These are phyloP conservation scores for Murraya koenigii DNA, from an alignment of 345 rosid genomes.

Conservation along the genomic window DNA sequence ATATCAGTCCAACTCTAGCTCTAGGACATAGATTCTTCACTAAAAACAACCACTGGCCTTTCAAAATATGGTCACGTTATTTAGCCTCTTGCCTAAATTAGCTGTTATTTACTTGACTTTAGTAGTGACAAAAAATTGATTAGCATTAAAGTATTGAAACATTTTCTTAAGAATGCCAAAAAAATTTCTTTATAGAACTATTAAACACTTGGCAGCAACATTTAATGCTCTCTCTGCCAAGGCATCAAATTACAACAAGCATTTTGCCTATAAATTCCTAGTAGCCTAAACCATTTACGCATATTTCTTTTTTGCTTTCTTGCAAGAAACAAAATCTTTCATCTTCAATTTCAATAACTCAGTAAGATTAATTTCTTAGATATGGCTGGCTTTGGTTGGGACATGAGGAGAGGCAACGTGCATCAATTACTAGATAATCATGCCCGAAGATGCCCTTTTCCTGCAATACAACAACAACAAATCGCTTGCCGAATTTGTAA, in stretches of 20 bases:
- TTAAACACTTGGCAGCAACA: background rate
- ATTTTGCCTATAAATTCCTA: background rate
- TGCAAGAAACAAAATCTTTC: background rate
- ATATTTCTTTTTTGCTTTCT: background rate
- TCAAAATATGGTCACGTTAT: conserved; percentile 3
- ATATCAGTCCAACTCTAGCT: background rate
- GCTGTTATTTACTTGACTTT: conserved; percentile 1
- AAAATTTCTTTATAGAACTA: background rate
- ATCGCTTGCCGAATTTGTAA: conserved; percentile 38
- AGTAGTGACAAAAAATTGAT: conserved; percentile 4
- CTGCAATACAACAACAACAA: background rate
- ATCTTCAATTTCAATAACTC: background rate
- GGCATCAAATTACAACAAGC: background rate
- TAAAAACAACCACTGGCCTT: background rate
- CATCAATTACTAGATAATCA: background rate
- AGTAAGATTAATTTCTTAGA: background rate
- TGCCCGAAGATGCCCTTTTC: background rate
- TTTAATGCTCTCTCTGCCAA: background rate
- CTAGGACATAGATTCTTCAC: conserved; percentile 3
- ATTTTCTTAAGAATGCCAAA: background rate
- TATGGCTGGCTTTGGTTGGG: conserved; percentile 31
- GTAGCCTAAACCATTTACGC: background rate
- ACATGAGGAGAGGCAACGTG: background rate
- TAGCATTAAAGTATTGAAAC: conserved; percentile 12
- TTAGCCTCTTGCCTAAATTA: background rate